phyloP scores from a whole-genome alignment of 768 basidiomycete species.

The Termitomyces sp. region DNA sequence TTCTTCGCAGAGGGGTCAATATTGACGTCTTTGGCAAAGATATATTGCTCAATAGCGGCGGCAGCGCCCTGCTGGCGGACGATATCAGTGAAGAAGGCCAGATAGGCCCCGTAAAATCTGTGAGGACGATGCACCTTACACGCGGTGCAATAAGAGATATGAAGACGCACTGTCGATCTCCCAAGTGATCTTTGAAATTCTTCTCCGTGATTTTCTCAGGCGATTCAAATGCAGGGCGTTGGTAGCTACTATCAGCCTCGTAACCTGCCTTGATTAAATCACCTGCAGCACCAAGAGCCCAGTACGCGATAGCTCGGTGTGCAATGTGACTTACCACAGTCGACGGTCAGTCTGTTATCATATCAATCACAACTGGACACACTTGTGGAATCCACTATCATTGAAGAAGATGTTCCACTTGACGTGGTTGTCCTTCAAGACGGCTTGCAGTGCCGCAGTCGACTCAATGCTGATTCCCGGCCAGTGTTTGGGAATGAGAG shows the following conservation, averaged over 20 bases:
- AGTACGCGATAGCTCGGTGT: slow-evolving; percentile 28
- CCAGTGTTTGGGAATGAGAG: slow-evolving; percentile 26
- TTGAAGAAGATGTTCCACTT: slow-evolving; percentile 52
- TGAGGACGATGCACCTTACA: not conserved
- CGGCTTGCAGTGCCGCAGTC: slow-evolving; percentile 24
- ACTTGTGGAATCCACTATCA: slow-evolving; percentile 53
- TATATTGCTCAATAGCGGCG: slow-evolving; percentile 47
- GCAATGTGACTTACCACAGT: slow-evolving; percentile 22
- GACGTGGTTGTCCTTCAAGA: slow-evolving; percentile 48
- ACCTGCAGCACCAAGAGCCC: slow-evolving; percentile 26
- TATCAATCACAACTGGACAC: slow-evolving; percentile 10
- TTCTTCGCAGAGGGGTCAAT: slow-evolving; percentile 30
- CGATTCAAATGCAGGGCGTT: slow-evolving; percentile 36
- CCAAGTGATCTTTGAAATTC: slow-evolving; percentile 56
- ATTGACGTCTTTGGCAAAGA: slow-evolving; percentile 52
- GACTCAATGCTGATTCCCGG: slow-evolving; percentile 36
- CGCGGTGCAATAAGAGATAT: not conserved
- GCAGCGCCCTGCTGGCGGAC: slow-evolving; percentile 38
- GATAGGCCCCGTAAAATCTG: slow-evolving; percentile 54
- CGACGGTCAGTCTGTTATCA: not conserved
- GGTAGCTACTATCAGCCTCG: slow-evolving; percentile 29
- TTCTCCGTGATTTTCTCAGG: slow-evolving; percentile 40
- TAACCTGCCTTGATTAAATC: slow-evolving; percentile 37
- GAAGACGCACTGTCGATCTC: slow-evolving; percentile 45
- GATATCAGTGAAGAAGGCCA: slow-evolving; percentile 44